A percentile compares a stretch with the other conserved stretches of the same genome.
Conservation (phyloP, 192 early-diverging fungal species). For the Chytriomyces confervae region DNA sequence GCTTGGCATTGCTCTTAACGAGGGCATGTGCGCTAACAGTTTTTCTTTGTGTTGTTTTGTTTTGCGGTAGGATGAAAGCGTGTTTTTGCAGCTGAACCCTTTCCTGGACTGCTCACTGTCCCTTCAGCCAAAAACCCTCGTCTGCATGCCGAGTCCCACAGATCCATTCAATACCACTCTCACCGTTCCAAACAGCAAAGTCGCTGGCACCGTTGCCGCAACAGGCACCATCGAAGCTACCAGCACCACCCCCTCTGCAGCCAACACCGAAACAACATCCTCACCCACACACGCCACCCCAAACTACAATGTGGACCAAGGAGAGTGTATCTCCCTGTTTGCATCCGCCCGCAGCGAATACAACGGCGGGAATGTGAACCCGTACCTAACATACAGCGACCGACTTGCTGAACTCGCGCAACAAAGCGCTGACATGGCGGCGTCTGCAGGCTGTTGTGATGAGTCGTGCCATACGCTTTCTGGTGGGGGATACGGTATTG, state of each 20-base stretch:
- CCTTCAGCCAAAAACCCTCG: neutral
- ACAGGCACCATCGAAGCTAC: neutral
- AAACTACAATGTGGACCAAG: constrained; percentile 10
- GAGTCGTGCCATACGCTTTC: constrained; percentile 19
- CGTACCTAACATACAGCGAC: neutral
- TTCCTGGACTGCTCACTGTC: constrained; percentile 2
- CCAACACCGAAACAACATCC: neutral
- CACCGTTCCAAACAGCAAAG: neutral
- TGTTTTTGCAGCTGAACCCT: constrained; percentile 2
- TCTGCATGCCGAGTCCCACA: neutral
- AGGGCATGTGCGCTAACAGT: too few relatives aligned
- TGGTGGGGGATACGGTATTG: constrained; percentile 7
- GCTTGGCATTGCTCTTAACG: too few relatives aligned
- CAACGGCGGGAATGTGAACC: neutral
- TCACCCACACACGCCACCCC: neutral
- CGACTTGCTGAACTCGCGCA: constrained; percentile 11
- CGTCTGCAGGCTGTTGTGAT: constrained; percentile 12
- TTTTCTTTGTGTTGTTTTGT: too few relatives aligned
- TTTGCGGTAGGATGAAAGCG: neutral
- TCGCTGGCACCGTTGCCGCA: neutral
- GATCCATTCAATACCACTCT: neutral
- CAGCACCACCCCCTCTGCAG: neutral
- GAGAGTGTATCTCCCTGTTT: constrained; percentile 10
- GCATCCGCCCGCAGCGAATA: constrained; percentile 1
- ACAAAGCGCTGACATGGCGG: constrained; percentile 4